These are phyloP conservation scores for Chytridiales sp. DNA, from an alignment of 371 early-diverging fungal species.

Conservation along the genomic window DNA sequence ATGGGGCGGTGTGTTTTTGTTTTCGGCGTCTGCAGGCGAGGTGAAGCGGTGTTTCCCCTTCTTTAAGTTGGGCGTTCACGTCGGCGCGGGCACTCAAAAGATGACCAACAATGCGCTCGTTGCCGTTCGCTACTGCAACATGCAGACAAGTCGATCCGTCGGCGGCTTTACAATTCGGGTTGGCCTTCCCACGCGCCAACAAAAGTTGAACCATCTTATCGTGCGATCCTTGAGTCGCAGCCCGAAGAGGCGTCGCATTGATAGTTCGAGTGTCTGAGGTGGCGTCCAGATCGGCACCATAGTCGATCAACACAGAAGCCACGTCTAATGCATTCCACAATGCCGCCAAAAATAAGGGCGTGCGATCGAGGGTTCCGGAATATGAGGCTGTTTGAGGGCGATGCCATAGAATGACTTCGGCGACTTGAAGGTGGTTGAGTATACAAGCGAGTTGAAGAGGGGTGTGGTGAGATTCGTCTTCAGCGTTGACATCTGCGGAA, in stretches of 20 bases:
- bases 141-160: constrained; percentile 4
- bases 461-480: background rate
- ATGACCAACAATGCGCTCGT: background rate
- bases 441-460: constrained; percentile 3
- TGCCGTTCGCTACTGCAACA: constrained; percentile 1
- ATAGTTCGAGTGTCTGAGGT: background rate
- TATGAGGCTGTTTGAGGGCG: background rate
- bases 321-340: background rate
- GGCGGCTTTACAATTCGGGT: background rate
- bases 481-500: background rate
- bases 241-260: background rate
- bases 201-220: background rate
- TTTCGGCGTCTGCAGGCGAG: background rate
- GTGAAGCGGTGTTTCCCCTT: constrained; percentile 7
- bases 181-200: constrained; percentile 3
- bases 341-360: constrained; percentile 8
- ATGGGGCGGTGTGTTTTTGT: background rate
- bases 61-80: constrained; percentile 3
- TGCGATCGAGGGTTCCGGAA: background rate
- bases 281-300: background rate
- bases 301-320: background rate
- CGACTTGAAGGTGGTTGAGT: background rate
- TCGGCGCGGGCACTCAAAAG: background rate
- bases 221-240: background rate
- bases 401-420: constrained; percentile 9